Base-by-base conservation (phyloP, 129 eudicot species). In the Sambucus nigra region DNA sequence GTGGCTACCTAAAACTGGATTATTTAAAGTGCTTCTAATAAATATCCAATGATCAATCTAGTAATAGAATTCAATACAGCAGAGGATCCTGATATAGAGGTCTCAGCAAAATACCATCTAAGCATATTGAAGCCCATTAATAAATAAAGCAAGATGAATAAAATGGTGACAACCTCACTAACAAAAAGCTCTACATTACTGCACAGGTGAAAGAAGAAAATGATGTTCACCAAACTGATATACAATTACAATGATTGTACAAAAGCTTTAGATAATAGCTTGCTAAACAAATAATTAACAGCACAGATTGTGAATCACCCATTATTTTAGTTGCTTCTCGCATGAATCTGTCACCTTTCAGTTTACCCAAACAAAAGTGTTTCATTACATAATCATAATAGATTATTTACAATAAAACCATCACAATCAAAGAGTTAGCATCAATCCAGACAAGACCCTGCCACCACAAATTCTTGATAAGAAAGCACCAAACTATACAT, bases 161-260 rank as follows among this genome's bases (percentile, higher is more conserved):
- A 53, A 28, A 28, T 20, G 28, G 25, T 21, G 39, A 0, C 18
- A 35, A 26, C 42, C 24, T 57, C 25, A 10, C 10, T 21, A 31
- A 54, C 48, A 13, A n/a, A 9, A n/a, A n/a, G 1, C 21, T 5
- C 8, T n/a, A 32, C 23, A n/a, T n/a, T n/a, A n/a, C 21, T 22
- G 24, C 21, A 25, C 24, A 15, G n/a, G n/a, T n/a, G 2, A 0
- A 38, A 21, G 21, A 21, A 42, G 53, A 53, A 18, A 66, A 33
- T 17, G 64, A 66, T 56, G 71, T 55, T 66, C 47, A 66, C 64
- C 71, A 16, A 56, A 66, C 40, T 47, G 19, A 8, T 16, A 25
- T 9, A 38, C 17, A 24, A 25, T 10, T 39, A 11, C 51, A 40
- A 51, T 46, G 21, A 47, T 16, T 42, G 24, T 5, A 9, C 17